Evolutionary conservation across 352 stramenopile species (phyloP).

Genomic region (Globisporangium cylindrosporum): DNA sequence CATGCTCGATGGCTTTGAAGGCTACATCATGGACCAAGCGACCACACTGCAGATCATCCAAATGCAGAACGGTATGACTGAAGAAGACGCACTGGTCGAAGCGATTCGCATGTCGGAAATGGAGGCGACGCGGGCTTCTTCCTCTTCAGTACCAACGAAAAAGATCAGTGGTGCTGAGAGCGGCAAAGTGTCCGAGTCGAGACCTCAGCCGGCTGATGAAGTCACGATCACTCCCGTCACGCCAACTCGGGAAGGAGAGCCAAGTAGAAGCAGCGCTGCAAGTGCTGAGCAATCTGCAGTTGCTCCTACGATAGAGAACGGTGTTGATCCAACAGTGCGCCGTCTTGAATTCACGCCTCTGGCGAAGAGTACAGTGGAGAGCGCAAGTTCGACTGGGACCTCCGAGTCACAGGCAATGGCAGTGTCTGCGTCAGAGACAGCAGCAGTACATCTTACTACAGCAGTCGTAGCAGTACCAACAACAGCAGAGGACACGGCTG

Average conservation of each 20-base stretch:
- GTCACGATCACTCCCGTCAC: neutral
- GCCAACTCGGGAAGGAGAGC: neutral
- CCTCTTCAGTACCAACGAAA: neutral
- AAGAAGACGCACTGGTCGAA: constrained; percentile 66
- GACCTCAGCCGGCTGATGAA: neutral
- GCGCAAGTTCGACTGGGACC: neutral
- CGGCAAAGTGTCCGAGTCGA: no score
- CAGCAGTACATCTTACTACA: neutral
- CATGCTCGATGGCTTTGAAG: constrained; percentile 2
- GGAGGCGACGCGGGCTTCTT: constrained; percentile 11
- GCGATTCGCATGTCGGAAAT: constrained; percentile 60
- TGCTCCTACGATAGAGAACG: neutral
- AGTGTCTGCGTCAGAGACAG: no score
- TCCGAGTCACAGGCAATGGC: neutral
- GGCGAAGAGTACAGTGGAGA: neutral
- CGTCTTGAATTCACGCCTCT: neutral
- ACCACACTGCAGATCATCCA: constrained; percentile 47
- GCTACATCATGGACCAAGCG: constrained; percentile 30
- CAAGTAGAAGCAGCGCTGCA: neutral
- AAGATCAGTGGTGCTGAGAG: neutral
- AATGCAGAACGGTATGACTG: constrained; percentile 68
- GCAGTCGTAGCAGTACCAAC: neutral
- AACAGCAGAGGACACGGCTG: neutral
- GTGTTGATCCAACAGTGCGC: neutral
- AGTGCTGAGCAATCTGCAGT: neutral